phyloP scores from a whole-genome alignment of 169 alveolate species.

The Plasmodium knowlesi region DNA sequence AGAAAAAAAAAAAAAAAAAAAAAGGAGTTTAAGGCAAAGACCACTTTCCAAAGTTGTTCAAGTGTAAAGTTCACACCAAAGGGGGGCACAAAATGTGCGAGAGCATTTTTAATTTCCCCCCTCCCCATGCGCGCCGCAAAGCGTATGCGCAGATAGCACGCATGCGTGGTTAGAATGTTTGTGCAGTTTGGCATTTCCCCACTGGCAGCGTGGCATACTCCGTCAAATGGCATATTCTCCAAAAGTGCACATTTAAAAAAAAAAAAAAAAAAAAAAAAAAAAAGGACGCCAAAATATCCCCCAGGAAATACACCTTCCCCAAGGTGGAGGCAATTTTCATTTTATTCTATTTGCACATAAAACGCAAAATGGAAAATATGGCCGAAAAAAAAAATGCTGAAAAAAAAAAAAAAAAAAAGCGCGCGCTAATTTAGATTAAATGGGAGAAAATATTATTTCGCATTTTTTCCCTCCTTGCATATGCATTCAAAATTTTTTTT shows the following conservation, averaged over 20 bases:
- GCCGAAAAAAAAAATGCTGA: background rate
- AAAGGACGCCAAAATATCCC: background rate
- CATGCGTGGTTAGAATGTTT: background rate
- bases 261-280: conserved; percentile 1
- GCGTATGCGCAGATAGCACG: background rate
- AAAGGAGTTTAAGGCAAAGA: background rate
- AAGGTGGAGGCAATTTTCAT: background rate
- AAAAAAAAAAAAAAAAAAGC: too few relatives aligned
- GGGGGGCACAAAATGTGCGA: background rate
- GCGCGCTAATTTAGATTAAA: background rate
- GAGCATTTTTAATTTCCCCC: background rate
- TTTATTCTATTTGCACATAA: background rate
- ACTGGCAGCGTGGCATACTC: background rate
- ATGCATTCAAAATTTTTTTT: background rate
- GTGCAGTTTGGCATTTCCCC: background rate
- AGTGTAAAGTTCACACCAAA: background rate
- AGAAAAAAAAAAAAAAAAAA: background rate
- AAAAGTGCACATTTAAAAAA: background rate
- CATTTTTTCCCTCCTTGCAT: background rate
- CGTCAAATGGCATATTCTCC: background rate
- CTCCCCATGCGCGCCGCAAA: background rate
- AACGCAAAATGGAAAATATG: background rate
- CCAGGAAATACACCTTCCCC: background rate
- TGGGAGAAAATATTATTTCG: background rate
- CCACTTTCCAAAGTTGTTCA: background rate